phyloP scores from a whole-genome alignment of 2,329 filamentous ascomycete species.

The Sporothrix pseudoabietina region DNA sequence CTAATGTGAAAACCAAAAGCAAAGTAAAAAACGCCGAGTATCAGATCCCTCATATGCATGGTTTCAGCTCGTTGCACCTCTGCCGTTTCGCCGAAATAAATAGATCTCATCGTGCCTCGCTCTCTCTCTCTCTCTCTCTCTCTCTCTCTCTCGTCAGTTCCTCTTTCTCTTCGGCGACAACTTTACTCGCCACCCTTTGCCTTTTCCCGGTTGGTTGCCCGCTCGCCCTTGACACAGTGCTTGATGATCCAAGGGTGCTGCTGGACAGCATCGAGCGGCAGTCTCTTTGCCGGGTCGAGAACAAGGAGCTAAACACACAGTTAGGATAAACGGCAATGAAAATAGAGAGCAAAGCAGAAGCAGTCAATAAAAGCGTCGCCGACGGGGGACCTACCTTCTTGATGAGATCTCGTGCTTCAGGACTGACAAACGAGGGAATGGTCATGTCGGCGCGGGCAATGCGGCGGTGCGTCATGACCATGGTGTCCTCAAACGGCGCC shows the following conservation, averaged over 20 bases:
- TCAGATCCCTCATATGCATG: constrained; percentile 24
- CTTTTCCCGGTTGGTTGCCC: constrained; percentile 55
- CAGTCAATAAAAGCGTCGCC: neutral
- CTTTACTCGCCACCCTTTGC: constrained; percentile 38
- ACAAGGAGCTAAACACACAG: constrained; percentile 68
- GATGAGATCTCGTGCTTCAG: constrained; percentile 89
- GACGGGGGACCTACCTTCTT: constrained; percentile 66
- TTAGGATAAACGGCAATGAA: neutral
- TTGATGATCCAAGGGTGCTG: constrained; percentile 96
- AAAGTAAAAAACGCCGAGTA: constrained; percentile 15
- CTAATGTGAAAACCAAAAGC: neutral
- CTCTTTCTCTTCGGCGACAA: neutral
- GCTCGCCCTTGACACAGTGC: constrained; percentile 74
- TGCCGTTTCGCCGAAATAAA: constrained; percentile 17
- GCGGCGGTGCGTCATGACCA: constrained; percentile 88
- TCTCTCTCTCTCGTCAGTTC: neutral
- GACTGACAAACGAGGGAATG: constrained; percentile 84
- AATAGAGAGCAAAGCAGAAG: neutral
- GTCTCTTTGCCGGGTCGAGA: constrained; percentile 88
- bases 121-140: neutral
- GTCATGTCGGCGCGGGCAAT: constrained; percentile 91
- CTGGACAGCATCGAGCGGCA: constrained; percentile 85
- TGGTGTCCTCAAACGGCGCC: constrained; percentile 94
- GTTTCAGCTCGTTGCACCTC: constrained; percentile 15
- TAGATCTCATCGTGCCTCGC: neutral